Conservation (phyloP, 1,139 yeast genomes). For the Tardiomyces depauwii region DNA sequence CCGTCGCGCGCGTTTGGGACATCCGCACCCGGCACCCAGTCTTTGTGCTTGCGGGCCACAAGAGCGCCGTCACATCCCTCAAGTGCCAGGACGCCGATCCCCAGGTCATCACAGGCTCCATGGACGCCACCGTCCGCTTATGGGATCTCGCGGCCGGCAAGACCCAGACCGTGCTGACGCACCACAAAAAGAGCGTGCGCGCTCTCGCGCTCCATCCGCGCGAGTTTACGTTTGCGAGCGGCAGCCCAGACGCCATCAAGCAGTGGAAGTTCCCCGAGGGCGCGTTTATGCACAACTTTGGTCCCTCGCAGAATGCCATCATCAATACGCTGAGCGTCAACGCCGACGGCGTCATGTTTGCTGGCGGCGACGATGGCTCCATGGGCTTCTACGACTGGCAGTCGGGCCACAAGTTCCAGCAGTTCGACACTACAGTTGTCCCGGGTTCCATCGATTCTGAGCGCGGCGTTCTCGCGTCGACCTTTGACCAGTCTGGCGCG, state of each 20-base stretch:
- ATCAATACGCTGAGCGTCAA: constrained; percentile 62
- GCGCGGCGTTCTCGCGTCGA: constrained; percentile 57
- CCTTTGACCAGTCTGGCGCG: constrained; percentile 72
- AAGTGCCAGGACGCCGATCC: constrained; percentile 66
- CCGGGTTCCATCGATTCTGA: constrained; percentile 65
- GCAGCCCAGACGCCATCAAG: constrained; percentile 66
- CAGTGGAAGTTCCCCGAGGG: constrained; percentile 84
- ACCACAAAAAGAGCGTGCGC: constrained; percentile 75
- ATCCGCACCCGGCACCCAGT: constrained; percentile 68
- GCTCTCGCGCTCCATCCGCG: constrained; percentile 59
- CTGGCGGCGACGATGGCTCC: constrained; percentile 79
- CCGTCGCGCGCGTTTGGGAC: constrained; percentile 88
- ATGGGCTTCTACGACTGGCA: constrained; percentile 73
- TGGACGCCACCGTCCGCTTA: constrained; percentile 72
- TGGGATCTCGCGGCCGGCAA: constrained; percentile 81
- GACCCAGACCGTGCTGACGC: constrained; percentile 53
- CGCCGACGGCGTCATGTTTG: constrained; percentile 56
- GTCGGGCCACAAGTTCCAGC: constrained; percentile 52
- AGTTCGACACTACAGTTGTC: constrained; percentile 37
- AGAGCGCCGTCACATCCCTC: constrained; percentile 60
- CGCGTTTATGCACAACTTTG: constrained; percentile 45
- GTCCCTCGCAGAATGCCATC: constrained; percentile 39
- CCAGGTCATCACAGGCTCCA: constrained; percentile 71
- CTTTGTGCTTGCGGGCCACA: constrained; percentile 75
- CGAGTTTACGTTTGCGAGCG: constrained; percentile 72